Evolutionary conservation across 2,329 filamentous ascomycete species (phyloP).

Genomic region (Endocalyx cinctus): DNA sequence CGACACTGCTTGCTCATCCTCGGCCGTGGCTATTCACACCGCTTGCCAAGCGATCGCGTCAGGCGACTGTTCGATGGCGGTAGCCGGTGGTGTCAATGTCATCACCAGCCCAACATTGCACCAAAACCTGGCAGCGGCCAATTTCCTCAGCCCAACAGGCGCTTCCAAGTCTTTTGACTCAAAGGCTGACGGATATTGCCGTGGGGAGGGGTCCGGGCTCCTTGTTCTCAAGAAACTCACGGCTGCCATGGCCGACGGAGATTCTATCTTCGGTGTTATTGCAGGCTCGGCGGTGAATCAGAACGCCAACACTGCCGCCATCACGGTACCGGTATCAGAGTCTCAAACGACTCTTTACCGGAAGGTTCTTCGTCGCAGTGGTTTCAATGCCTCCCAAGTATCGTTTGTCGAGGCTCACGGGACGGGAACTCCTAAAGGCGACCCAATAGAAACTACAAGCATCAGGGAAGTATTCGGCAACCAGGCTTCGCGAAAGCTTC

Average conservation of each 20-base stretch:
- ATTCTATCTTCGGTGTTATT: constrained; percentile 37
- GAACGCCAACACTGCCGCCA: constrained; percentile 33
- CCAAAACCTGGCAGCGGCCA: constrained; percentile 19
- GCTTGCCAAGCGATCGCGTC: constrained; percentile 25
- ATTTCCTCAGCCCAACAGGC: constrained; percentile 23
- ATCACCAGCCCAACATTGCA: constrained; percentile 19
- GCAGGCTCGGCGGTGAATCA: constrained; percentile 31
- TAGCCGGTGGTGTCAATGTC: constrained; percentile 27
- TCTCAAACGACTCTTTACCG: constrained; percentile 26
- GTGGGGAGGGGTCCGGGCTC: constrained; percentile 42
- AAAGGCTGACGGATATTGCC: constrained; percentile 45
- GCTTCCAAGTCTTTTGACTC: constrained; percentile 31
- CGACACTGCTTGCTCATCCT: constrained; percentile 31
- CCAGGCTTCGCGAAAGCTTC: constrained; percentile 3
- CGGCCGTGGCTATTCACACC: constrained; percentile 28
- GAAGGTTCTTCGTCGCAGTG: constrained; percentile 19
- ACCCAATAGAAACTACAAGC: constrained; percentile 28
- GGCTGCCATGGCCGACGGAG: constrained; percentile 40
- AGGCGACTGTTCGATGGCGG: constrained; percentile 24
- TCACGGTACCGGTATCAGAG: constrained; percentile 32
- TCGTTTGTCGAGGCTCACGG: constrained; percentile 34
- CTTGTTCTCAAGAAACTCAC: constrained; percentile 44
- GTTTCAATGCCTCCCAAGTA: constrained; percentile 15
- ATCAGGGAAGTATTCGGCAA: constrained; percentile 17
- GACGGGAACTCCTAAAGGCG: constrained; percentile 38